These are phyloP conservation scores for Penicillium bovifimosum DNA, from an alignment of 495 filamentous ascomycete species.

Conservation along the genomic window DNA sequence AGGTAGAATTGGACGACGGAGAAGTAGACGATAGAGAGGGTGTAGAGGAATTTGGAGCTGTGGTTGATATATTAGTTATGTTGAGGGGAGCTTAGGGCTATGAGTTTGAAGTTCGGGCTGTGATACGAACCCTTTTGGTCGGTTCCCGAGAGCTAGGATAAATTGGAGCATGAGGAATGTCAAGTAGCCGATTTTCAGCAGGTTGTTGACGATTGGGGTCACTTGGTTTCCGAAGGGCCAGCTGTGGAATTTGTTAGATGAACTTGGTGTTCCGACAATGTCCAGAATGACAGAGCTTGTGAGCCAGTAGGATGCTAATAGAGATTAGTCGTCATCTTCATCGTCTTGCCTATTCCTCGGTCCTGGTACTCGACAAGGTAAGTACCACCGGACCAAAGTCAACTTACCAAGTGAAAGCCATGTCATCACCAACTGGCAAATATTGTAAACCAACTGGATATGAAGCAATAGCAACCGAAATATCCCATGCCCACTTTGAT, in stretches of 20 bases:
- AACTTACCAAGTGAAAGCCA: slow-evolving; percentile 85
- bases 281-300: slow-evolving; percentile 95
- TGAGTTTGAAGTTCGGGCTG: too few relatives aligned
- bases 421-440: slow-evolving; percentile 77
- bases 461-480: slow-evolving; percentile 93
- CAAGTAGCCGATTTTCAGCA: slow-evolving; percentile 84
- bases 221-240: slow-evolving; percentile 74
- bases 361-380: too few relatives aligned
- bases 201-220: slow-evolving; percentile 81
- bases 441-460: slow-evolving; percentile 87
- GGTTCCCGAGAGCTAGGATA: slow-evolving; percentile 88
- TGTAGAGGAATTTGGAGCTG: slow-evolving; percentile 62
- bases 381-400: background rate
- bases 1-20: slow-evolving; percentile 81
- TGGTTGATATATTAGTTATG: slow-evolving; percentile 15
- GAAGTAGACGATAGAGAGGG: slow-evolving; percentile 80
- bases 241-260: slow-evolving; percentile 40
- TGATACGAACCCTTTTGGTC: slow-evolving; percentile 69
- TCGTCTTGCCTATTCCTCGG: background rate
- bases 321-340: background rate
- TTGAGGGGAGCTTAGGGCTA: too few relatives aligned
- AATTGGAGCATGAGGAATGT: slow-evolving; percentile 85
- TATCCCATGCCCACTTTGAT: slow-evolving; percentile 89
- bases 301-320: slow-evolving; percentile 74
- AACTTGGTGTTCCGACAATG: slow-evolving; percentile 69